Evolutionary conservation across 2,329 filamentous ascomycete genomes (phyloP).

Genomic region (Colletotrichum agaves): DNA sequence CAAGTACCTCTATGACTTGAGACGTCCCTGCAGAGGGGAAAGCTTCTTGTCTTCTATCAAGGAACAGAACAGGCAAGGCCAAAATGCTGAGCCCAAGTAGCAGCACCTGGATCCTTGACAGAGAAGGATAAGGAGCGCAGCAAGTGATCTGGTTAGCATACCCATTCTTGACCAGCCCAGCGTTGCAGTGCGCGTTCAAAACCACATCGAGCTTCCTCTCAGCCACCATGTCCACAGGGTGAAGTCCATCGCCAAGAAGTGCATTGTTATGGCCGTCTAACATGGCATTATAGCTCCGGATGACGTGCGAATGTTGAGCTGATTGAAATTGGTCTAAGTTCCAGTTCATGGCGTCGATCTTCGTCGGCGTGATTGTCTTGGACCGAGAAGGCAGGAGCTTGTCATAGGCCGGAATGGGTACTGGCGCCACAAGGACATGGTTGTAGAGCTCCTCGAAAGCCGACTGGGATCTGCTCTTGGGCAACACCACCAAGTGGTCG

Average conservation of each 20-base stretch:
- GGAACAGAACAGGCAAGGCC: conserved; percentile 25
- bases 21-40: conserved; percentile 42
- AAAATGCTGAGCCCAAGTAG: conserved; percentile 39
- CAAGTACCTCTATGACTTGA: conserved; percentile 39
- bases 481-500: conserved; percentile 39
- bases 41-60: conserved; percentile 25
- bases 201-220: conserved; percentile 58
- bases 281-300: conserved; percentile 64
- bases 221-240: conserved; percentile 55
- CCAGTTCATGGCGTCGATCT: conserved; percentile 63
- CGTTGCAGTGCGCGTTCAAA: conserved; percentile 65
- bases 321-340: conserved; percentile 57
- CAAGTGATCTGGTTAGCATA: conserved; percentile 62
- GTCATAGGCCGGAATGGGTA: conserved; percentile 56
- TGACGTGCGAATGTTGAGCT: conserved; percentile 54
- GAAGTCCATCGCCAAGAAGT: conserved; percentile 57
- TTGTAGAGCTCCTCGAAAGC: conserved; percentile 35
- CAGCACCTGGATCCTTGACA: conserved; percentile 40
- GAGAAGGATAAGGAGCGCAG: conserved; percentile 57
- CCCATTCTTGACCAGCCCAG: conserved; percentile 46
- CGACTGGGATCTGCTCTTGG: conserved; percentile 20
- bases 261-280: conserved; percentile 55
- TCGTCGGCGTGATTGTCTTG: conserved; percentile 57
- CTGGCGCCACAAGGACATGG: conserved; percentile 52
- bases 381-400: conserved; percentile 53